Percentiles rank a stretch among this genome's conserved stretches.
phyloP scores from a whole-genome alignment of 2,329 filamentous ascomycete species.

The Chaetomium globosum region DNA sequence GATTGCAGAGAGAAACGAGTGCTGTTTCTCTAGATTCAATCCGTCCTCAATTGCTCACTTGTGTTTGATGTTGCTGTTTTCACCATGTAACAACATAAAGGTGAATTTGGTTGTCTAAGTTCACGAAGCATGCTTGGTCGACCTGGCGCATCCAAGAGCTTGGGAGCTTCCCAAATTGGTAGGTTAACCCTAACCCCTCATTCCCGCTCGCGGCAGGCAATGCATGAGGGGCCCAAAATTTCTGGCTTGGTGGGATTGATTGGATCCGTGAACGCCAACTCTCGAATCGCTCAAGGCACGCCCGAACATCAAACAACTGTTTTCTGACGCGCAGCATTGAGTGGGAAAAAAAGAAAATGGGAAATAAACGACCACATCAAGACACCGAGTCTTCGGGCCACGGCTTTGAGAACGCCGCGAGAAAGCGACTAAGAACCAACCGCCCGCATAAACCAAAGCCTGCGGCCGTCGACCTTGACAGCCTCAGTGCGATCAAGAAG shows the following conservation, averaged over 20 bases:
- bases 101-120: not conserved
- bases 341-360: constrained; percentile 40
- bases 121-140: not conserved
- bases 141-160: not conserved
- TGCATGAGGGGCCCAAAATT: constrained; percentile 20
- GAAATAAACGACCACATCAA: constrained; percentile 38
- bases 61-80: not conserved
- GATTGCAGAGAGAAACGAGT: constrained; percentile 6
- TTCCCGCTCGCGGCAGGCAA: constrained; percentile 13
- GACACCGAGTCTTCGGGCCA: constrained; percentile 34
- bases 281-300: not conserved
- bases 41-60: constrained; percentile 15
- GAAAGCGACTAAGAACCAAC: constrained; percentile 41
- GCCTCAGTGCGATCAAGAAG: constrained; percentile 68
- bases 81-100: not conserved
- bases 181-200: constrained; percentile 30
- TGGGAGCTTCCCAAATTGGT: not conserved
- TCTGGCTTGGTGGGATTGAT: constrained; percentile 7
- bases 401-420: constrained; percentile 27
- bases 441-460: constrained; percentile 42
- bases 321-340: not conserved
- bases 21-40: constrained; percentile 2
- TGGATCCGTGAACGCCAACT: not conserved
- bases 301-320: not conserved
- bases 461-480: constrained; percentile 50